phyloP scores from a whole-genome alignment of 768 basidiomycete genomes.

The Paxillus involutus region DNA sequence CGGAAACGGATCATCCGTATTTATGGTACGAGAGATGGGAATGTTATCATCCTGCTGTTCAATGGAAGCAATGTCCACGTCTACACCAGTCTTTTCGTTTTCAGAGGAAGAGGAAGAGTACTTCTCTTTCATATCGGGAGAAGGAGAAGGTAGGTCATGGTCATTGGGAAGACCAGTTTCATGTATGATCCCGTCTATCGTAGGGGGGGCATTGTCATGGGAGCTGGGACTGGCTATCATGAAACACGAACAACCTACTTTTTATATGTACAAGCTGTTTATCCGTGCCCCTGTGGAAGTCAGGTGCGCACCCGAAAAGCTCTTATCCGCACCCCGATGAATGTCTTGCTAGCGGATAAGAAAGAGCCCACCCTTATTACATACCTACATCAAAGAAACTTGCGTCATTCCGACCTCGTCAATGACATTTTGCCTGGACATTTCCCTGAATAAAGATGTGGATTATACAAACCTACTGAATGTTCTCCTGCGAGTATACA shows the following conservation, averaged over 20 bases:
- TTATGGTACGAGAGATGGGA: conserved; percentile 11
- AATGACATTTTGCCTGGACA: neutral
- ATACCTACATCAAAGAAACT: neutral
- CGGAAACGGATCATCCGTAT: conserved; percentile 48
- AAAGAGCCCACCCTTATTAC: neutral
- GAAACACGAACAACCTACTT: neutral
- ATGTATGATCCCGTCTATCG: conserved; percentile 1
- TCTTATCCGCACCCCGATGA: neutral
- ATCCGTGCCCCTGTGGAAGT: neutral
- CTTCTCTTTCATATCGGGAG: neutral
- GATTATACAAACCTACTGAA: neutral
- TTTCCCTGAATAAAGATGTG: neutral
- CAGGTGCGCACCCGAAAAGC: neutral
- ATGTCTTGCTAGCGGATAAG: neutral
- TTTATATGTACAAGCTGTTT: conserved; percentile 3
- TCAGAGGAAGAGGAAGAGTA: conserved; percentile 2
- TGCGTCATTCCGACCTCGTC: neutral
- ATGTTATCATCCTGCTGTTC: conserved; percentile 4
- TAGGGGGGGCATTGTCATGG: neutral
- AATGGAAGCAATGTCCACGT: conserved; percentile 2
- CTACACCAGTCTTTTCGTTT: conserved; percentile 3
- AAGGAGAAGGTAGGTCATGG: neutral
- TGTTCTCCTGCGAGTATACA: neutral
- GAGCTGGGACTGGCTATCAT: neutral
- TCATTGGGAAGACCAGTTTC: neutral